A percentile compares a stretch with the other conserved stretches of the same genome.
phyloP scores from a whole-genome alignment of 495 filamentous ascomycete species.

The Lasiosphaeria miniovina region DNA sequence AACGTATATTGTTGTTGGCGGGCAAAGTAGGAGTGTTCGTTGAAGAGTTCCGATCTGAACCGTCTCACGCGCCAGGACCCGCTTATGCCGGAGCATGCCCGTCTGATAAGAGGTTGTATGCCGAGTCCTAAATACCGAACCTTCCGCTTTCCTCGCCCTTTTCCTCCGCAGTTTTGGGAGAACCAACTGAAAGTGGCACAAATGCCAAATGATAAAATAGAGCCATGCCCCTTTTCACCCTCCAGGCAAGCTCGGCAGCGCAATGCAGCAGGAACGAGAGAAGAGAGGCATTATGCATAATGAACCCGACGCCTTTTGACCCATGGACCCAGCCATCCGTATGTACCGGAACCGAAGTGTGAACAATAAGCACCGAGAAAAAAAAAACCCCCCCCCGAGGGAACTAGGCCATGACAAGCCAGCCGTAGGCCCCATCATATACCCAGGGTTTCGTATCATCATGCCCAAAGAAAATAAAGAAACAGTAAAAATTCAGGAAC shows the following conservation, averaged over 20 bases:
- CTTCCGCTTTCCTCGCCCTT: no score
- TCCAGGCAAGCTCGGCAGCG: background rate
- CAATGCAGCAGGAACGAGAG: slow-evolving; percentile 4
- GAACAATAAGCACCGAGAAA: background rate
- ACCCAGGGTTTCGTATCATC: slow-evolving; percentile 9
- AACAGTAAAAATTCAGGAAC: slow-evolving; percentile 4
- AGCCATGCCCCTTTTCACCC: slow-evolving; percentile 2
- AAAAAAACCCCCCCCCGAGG: slow-evolving; percentile 2
- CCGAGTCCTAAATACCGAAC: no score
- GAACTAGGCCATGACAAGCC: background rate
- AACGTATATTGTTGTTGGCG: no score
- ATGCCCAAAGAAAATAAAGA: slow-evolving; percentile 10
- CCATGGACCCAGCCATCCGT: slow-evolving; percentile 6
- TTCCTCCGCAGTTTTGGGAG: no score
- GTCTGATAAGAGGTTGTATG: no score
- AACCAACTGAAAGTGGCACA: no score
- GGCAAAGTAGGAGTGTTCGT: no score
- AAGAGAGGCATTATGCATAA: slow-evolving; percentile 15
- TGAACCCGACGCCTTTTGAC: slow-evolving; percentile 12
- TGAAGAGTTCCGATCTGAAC: no score
- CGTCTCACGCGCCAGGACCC: no score
- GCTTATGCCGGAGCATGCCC: no score
- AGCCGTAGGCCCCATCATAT: slow-evolving; percentile 11
- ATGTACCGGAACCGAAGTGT: slow-evolving; percentile 8
- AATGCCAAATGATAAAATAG: background rate